A percentile compares a stretch with the other conserved stretches of the same genome.
These are phyloP conservation scores for Artemisia annua DNA, from an alignment of 129 eudicot species.

Conservation along the genomic window DNA sequence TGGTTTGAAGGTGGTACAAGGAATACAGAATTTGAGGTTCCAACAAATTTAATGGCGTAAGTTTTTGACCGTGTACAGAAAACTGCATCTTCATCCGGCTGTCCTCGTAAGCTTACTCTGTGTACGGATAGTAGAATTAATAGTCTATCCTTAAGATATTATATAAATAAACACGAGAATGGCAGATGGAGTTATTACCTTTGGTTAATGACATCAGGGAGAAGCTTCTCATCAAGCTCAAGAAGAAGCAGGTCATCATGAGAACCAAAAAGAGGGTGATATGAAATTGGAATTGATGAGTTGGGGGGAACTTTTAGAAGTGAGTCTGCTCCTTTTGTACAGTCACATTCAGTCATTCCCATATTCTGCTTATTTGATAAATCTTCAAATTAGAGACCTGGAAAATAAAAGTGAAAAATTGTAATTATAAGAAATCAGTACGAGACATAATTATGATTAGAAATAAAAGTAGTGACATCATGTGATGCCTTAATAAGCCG, in stretches of 20 bases:
- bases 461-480: background rate
- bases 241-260: slow-evolving; percentile 79
- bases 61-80: slow-evolving; percentile 90
- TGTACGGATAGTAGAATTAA: background rate
- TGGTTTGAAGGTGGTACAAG: slow-evolving; percentile 78
- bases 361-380: slow-evolving; percentile 28
- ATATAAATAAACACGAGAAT: background rate
- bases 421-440: background rate
- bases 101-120: slow-evolving; percentile 85
- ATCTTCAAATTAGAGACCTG: slow-evolving; percentile 17
- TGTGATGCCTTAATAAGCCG: background rate
- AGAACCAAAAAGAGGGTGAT: slow-evolving; percentile 80
- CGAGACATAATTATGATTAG: background rate
- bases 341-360: slow-evolving; percentile 31
- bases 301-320: slow-evolving; percentile 60
- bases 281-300: slow-evolving; percentile 65
- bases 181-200: slow-evolving; percentile 41
- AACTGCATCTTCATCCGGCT: slow-evolving; percentile 89
- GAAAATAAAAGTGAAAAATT: background rate
- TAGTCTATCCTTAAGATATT: background rate
- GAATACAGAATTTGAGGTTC: slow-evolving; percentile 88
- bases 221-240: slow-evolving; percentile 91
- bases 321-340: slow-evolving; percentile 72
- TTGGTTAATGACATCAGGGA: slow-evolving; percentile 73
- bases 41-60: slow-evolving; percentile 80